Percentiles rank a stretch among this genome's conserved stretches.
Conservation (phyloP, 2,329 filamentous ascomycete genomes). For the Tolypocladium inflatum region DNA sequence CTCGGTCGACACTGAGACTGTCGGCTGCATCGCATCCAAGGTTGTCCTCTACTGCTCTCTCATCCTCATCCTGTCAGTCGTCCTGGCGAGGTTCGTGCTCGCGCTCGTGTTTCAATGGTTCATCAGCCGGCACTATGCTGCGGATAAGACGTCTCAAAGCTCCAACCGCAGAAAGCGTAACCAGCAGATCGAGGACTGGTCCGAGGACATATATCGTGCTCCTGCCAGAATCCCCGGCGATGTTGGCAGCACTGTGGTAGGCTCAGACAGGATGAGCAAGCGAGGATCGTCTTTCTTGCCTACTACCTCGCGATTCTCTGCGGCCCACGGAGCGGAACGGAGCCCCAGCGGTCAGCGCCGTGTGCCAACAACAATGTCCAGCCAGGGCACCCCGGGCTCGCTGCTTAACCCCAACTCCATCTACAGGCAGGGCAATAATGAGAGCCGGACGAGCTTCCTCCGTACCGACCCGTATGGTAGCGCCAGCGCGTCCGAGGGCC, state of each 20-base stretch:
- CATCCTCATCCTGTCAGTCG: slow-evolving; percentile 84
- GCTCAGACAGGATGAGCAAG: slow-evolving; percentile 65
- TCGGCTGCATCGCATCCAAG: slow-evolving; percentile 95
- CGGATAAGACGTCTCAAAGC: slow-evolving; percentile 74
- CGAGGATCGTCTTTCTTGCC: slow-evolving; percentile 78
- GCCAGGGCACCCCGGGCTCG: slow-evolving; percentile 66
- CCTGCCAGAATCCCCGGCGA: slow-evolving; percentile 74
- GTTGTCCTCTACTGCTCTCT: slow-evolving; percentile 93
- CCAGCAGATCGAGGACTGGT: slow-evolving; percentile 95
- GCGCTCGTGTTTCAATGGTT: slow-evolving; percentile 96
- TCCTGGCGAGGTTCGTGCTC: slow-evolving; percentile 75
- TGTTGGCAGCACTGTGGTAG: slow-evolving; percentile 52
- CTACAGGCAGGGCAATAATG: slow-evolving; percentile 60
- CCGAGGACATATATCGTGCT: slow-evolving; percentile 91
- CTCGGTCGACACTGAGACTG: slow-evolving; percentile 87
- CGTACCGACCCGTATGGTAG: slow-evolving; percentile 45
- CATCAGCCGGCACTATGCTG: slow-evolving; percentile 75
- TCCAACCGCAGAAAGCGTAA: slow-evolving; percentile 76
- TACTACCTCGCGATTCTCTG: slow-evolving; percentile 89
- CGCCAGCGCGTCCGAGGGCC: slow-evolving; percentile 53
- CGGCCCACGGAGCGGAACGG: slow-evolving; percentile 72
- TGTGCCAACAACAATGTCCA: slow-evolving; percentile 88
- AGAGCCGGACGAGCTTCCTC: slow-evolving; percentile 56
- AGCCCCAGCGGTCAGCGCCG: slow-evolving; percentile 31
- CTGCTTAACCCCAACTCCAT: slow-evolving; percentile 61